Percentiles rank a stretch among this genome's conserved stretches.
Evolutionary conservation across 179 eudicot species (phyloP).

Genomic region (Gypsophila paniculata): DNA sequence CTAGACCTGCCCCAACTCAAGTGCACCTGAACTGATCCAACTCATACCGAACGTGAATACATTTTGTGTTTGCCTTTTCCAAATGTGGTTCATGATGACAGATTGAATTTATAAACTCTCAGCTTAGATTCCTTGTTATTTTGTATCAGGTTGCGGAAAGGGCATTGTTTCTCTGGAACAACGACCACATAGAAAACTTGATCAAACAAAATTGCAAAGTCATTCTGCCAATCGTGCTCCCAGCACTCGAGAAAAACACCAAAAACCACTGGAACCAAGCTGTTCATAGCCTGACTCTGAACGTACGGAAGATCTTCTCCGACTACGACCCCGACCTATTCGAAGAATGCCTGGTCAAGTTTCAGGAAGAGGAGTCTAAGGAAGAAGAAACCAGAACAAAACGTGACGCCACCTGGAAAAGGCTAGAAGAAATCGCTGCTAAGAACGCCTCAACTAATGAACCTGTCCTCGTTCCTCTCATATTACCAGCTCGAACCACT

Average conservation of each 20-base stretch:
- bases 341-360: conserved; percentile 53
- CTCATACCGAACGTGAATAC: too few species aligned
- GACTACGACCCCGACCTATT: conserved; percentile 63
- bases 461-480: conserved; percentile 41
- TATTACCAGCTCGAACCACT: conserved; percentile 30
- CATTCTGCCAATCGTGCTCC: conserved; percentile 60
- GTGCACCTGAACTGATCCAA: too few species aligned
- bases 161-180: conserved; percentile 68
- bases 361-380: conserved; percentile 55
- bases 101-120: neutral
- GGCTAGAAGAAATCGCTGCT: conserved; percentile 52
- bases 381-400: conserved; percentile 41
- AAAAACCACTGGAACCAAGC: conserved; percentile 66
- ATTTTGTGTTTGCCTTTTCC: too few species aligned
- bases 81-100: neutral
- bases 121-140: neutral
- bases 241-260: conserved; percentile 61
- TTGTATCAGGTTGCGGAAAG: conserved; percentile 65
- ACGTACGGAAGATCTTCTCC: conserved; percentile 52
- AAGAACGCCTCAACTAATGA: conserved; percentile 39
- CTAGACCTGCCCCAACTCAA: too few species aligned
- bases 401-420: conserved; percentile 57
- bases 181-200: conserved; percentile 60
- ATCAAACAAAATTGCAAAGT: conserved; percentile 55
- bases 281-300: conserved; percentile 56